Evolutionary conservation across 2,329 filamentous ascomycete genomes (phyloP), one percentile per base, ranked within the genome.

Genomic region (Magnaporthales sp.): DNA sequence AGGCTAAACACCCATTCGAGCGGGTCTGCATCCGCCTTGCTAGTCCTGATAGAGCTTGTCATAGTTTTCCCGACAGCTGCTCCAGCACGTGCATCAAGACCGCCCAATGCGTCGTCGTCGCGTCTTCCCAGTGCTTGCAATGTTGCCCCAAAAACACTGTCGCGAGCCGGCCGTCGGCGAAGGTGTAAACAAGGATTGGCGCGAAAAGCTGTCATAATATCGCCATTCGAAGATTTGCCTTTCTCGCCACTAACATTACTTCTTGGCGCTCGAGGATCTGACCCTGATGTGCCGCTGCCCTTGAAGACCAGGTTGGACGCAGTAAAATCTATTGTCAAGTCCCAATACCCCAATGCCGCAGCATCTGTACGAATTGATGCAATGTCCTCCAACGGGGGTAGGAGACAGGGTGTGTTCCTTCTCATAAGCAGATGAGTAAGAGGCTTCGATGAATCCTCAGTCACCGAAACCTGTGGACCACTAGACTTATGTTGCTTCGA

Each of bases 1-100:
- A 92, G 82, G 1, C 81, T 77, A 74, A 96, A 92, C 1, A 97
- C 74, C 90, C 91, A 94, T 68, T 90, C 87, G 72, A 94, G 85
- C 0, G 91, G 80, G 6, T 77, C 77, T 32, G 70, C 69, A 4
- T 78, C 74, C 9, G 74, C 68, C 27, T 27, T 63, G 30, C 29
- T 9, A 19, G 5, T 15, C 19, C 15, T 32, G 27, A 29, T 30
- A 13, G 61, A 32, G n/a, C 30, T 30, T 30, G 61, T 51, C 24
- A 27, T 15, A 9, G 31, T 19, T 32, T 22, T 60, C 24, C 30
- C 27, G 11, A 9, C 26, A 11, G 31, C 27, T 22, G 30, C 56
- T 8, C n/a, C 64, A 22, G 29, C 19, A n/a, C 54, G 30, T 9
- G 29, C 22, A 38, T 60, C 51, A 73, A 27, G 76, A 70, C 58